Conservation (phyloP, 2,329 filamentous ascomycete genomes). For the Xylariaceae sp. region DNA sequence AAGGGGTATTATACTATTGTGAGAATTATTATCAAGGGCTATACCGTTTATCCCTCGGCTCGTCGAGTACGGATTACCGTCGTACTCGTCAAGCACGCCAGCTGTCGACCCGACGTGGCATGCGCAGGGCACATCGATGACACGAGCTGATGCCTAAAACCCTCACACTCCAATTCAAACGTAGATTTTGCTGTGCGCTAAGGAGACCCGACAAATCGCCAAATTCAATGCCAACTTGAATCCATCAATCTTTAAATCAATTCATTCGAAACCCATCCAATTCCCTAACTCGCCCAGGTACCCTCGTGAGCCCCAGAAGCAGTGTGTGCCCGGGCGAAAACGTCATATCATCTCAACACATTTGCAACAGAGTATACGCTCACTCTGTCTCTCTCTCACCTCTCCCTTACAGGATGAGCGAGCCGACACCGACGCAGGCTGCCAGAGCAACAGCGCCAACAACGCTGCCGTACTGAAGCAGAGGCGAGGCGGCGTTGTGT, state of each 20-base stretch:
- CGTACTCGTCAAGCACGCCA: too few relatives aligned
- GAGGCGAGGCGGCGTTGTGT: conserved; percentile 12
- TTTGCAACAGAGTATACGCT: not conserved
- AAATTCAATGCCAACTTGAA: not conserved
- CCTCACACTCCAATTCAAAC: conserved; percentile 13
- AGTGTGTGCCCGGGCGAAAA: not conserved
- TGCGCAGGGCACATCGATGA: not conserved
- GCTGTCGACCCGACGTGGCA: conserved; percentile 1
- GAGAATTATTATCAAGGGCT: conserved; percentile 7
- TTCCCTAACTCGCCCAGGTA: not conserved
- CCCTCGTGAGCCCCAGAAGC: not conserved
- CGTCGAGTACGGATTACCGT: too few relatives aligned
- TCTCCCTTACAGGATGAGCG: conserved; percentile 14
- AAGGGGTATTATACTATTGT: conserved; percentile 4
- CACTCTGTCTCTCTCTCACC: not conserved
- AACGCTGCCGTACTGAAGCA: conserved; percentile 15
- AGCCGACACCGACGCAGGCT: conserved; percentile 15
- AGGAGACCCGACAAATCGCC: not conserved
- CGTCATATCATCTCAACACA: not conserved
- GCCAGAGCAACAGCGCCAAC: conserved; percentile 14
- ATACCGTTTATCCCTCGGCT: not conserved
- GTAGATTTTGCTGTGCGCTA: not conserved
- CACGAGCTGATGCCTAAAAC: conserved; percentile 4
- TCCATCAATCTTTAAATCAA: not conserved
- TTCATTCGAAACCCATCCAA: not conserved